phyloP scores from a whole-genome alignment of 2,329 filamentous ascomycete genomes.

The Colletotrichum camelliae region DNA sequence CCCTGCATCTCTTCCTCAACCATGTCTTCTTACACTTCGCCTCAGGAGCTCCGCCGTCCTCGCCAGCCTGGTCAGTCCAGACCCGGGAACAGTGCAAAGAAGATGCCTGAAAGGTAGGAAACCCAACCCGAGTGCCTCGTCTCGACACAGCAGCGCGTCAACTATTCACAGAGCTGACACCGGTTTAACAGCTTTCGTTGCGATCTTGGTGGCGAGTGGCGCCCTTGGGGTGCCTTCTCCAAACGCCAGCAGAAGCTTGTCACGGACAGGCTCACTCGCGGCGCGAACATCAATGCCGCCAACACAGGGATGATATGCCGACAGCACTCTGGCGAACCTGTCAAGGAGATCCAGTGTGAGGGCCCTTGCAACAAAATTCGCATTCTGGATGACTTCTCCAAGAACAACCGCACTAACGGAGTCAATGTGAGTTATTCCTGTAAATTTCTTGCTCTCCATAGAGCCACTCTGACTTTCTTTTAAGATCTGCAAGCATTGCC shows the following conservation, averaged over 20 bases:
- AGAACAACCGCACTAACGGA: slow-evolving; percentile 30
- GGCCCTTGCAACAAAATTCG: slow-evolving; percentile 33
- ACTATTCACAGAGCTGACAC: not conserved
- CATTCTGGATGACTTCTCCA: slow-evolving; percentile 33
- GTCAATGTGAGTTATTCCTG: slow-evolving; percentile 31
- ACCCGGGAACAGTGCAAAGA: not conserved
- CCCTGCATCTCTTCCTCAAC: not conserved
- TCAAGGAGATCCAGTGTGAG: slow-evolving; percentile 33
- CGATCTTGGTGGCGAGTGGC: slow-evolving; percentile 42
- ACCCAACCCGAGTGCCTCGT: not conserved
- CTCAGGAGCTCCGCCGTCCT: not conserved
- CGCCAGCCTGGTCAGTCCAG: not conserved
- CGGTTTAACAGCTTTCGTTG: slow-evolving; percentile 34
- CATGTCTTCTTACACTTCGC: not conserved
- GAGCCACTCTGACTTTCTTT: not conserved
- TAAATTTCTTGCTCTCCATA: not conserved
- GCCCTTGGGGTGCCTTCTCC: slow-evolving; percentile 34
- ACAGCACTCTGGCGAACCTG: slow-evolving; percentile 32
- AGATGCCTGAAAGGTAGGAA: slow-evolving; percentile 5
- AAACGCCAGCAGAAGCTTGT: slow-evolving; percentile 34
- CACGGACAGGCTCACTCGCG: slow-evolving; percentile 16
- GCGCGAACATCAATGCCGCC: slow-evolving; percentile 27
- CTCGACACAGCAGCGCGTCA: not conserved
- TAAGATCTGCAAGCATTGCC: slow-evolving; percentile 39
- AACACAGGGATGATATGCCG: slow-evolving; percentile 42